Percentiles rank a stretch among this genome's conserved stretches.
phyloP scores from a whole-genome alignment of 108 stramenopile genomes.

The Aurantiochytrium sp. region DNA sequence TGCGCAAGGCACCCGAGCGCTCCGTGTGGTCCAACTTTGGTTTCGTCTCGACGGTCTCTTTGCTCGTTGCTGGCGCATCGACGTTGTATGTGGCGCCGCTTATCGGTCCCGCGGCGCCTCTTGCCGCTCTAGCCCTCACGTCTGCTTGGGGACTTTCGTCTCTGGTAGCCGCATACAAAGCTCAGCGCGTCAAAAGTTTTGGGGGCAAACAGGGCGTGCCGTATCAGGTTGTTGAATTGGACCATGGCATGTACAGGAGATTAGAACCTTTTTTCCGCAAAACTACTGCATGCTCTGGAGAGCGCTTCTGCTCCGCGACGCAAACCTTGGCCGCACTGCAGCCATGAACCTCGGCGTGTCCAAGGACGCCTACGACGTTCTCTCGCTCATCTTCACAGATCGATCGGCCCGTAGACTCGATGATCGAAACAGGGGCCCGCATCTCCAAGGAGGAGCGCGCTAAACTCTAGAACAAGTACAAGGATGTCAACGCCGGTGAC shows the following conservation, averaged over 20 bases:
- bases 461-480: slow-evolving; percentile 27
- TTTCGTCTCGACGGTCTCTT: neutral
- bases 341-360: slow-evolving; percentile 9
- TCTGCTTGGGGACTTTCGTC: neutral
- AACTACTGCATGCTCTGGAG: slow-evolving; percentile 42
- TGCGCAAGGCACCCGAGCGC: neutral
- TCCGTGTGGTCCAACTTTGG: neutral
- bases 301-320: slow-evolving; percentile 34
- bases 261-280: slow-evolving; percentile 32
- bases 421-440: slow-evolving; percentile 21
- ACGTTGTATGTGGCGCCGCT: neutral
- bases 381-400: slow-evolving; percentile 34
- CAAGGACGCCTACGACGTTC: slow-evolving; percentile 17
- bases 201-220: neutral
- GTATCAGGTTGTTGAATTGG: slow-evolving; percentile 38
- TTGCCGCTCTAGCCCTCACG: neutral
- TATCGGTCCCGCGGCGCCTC: neutral
- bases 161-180: neutral
- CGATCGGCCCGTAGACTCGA: slow-evolving; percentile 11
- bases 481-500: slow-evolving; percentile 31
- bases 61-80: neutral
- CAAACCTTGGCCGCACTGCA: slow-evolving; percentile 20
- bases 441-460: slow-evolving; percentile 37
- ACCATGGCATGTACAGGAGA: slow-evolving; percentile 45
- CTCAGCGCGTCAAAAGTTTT: neutral